Percentiles rank a stretch among this genome's conserved stretches.
Conservation (phyloP, 495 filamentous ascomycete genomes). For the Podospora anserina region DNA sequence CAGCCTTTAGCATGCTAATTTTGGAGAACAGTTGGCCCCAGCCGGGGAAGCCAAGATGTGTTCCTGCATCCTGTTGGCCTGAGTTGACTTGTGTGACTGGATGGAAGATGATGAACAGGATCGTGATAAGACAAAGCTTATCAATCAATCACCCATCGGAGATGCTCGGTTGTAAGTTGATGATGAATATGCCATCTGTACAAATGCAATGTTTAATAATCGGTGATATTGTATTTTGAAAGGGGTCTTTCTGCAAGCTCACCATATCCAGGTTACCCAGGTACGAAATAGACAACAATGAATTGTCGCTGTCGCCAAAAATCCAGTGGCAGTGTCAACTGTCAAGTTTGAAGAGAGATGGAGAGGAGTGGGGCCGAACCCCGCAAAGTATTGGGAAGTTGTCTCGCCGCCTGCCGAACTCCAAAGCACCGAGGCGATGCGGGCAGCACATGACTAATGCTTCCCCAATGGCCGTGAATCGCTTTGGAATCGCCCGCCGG, state of each 20-base stretch:
- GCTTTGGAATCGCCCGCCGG: conserved; percentile 6
- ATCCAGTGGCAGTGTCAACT: no score
- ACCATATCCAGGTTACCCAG: no score
- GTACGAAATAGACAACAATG: no score
- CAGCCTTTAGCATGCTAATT: not conserved
- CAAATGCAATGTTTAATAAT: not conserved
- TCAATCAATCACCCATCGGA: not conserved
- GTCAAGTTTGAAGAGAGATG: not conserved
- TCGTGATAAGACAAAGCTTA: not conserved
- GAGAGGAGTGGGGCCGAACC: not conserved
- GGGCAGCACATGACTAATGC: conserved; percentile 25
- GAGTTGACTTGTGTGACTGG: no score
- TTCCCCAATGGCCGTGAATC: conserved; percentile 10
- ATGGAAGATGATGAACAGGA: not conserved
- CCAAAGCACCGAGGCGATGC: conserved; percentile 6
- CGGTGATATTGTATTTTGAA: not conserved
- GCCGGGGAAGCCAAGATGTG: not conserved
- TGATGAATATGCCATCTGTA: no score
- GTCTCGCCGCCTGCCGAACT: not conserved
- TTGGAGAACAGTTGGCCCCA: not conserved
- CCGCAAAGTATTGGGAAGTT: not conserved
- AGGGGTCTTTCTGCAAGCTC: no score
- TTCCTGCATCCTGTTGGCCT: not conserved
- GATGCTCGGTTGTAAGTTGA: not conserved
- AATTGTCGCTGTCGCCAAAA: not conserved